Evolutionary conservation across 1,284 basidiomycete species (phyloP).

Genomic region (Melampsora medusae): DNA sequence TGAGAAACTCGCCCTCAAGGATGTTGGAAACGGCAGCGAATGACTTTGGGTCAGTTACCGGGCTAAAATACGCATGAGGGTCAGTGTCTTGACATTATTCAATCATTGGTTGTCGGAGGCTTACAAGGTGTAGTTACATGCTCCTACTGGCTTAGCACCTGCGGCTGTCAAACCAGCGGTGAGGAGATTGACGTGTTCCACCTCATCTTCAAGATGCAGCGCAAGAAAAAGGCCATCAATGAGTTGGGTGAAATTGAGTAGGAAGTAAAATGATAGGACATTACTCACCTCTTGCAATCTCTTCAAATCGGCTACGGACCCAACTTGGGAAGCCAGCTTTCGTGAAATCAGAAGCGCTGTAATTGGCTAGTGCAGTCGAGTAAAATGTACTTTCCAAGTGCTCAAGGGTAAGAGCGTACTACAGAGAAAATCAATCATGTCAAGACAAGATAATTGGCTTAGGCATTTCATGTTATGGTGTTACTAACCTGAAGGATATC

Average conservation of each 20-base stretch:
- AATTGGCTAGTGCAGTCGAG: slow-evolving; percentile 35
- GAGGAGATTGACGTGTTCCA: slow-evolving; percentile 60
- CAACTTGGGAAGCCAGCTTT: slow-evolving; percentile 59
- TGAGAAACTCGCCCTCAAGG: neutral
- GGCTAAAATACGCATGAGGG: neutral
- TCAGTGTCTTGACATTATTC: neutral
- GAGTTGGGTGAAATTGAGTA: too few relatives aligned
- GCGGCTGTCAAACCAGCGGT: slow-evolving; percentile 57
- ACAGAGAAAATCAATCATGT: slow-evolving; percentile 53
- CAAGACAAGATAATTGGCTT: too few relatives aligned
- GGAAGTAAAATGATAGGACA: too few relatives aligned
- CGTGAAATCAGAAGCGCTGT: slow-evolving; percentile 59
- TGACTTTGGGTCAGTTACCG: neutral
- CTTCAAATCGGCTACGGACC: neutral
- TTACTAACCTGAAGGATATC: neutral
- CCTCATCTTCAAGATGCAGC: slow-evolving; percentile 67
- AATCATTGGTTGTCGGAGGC: slow-evolving; percentile 49
- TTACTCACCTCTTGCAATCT: neutral
- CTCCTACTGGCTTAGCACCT: slow-evolving; percentile 60
- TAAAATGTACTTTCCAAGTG: slow-evolving; percentile 69
- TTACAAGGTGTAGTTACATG: slow-evolving; percentile 61
- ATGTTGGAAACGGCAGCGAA: neutral
- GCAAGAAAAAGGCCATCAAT: neutral
- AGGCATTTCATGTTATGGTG: neutral
- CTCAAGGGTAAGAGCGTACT: slow-evolving; percentile 68